Evolutionary conservation across 345 rosid species (phyloP), one percentile per base, ranked within the genome.

Genomic region (Tarenaya hassleriana): DNA sequence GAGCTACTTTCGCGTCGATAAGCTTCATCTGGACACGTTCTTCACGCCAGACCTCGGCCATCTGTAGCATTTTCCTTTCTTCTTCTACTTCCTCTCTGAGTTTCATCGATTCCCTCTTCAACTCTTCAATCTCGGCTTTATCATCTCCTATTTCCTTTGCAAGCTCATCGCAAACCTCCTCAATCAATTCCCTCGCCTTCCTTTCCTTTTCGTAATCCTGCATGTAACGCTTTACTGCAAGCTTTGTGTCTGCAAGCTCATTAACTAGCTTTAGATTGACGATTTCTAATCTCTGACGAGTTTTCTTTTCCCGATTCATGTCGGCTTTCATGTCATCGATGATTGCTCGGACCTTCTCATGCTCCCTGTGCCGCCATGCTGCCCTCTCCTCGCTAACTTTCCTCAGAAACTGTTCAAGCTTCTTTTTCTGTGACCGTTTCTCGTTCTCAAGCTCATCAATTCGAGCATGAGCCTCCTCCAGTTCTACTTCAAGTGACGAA

Each of bases 41-140:
- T 74, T 88, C 96, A 7, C 91, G 96, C 96, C 96, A 88, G 34
- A 88, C 94, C 71, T 84, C 94, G 8, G 94, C 94, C 91, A 84
- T 88, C 77, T 84, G 96, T 68, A 84, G 68, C 96, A 88, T 88
- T 69, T 70, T 84, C 68, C 96, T 78, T 68, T 88, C 94, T 7
- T 88, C 94, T 0, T 84, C 94, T 31, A 77, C 78, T 47, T 88
- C 94, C 61, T 80, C 91, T 34, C 73, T 60, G 33, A 78, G 72
- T 65, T 69, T 84, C 76, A 76, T 69, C 14, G 75, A 68, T 47
- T 88, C 94, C 52, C 75, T 73, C 71, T 82, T 80, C 35, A 84
- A 41, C 27, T 66, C 67, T 64, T 84, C 88, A 39, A 78, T 73
- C 69, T 88, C 96, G 32, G 90, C 77, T 64, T 75, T 88, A 44